Evolutionary conservation across 2,329 filamentous ascomycete genomes (phyloP), one percentile per base, ranked within the genome.

Genomic region (Colletotrichum limetticola): DNA sequence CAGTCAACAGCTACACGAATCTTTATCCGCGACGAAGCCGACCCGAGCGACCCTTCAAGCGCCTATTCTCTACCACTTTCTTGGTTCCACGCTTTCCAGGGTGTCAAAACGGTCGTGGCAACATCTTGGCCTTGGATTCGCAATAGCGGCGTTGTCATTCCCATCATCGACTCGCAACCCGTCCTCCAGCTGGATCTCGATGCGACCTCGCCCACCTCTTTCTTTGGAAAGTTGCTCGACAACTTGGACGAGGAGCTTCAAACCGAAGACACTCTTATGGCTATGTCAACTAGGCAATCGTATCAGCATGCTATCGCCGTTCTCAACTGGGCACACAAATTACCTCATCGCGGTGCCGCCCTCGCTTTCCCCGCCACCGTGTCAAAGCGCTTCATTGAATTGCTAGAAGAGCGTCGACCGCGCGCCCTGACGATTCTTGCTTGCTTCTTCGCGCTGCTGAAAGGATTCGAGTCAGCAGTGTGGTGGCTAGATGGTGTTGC

Each of bases 401-500:
- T 90, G 35, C 85, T 94, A 14, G 87, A 89, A 74, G 84, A 86
- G 66, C 87, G 88, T 70, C 86, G 89, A 14, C 91, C 91, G 1
- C 88, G 91, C 14, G 90, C 91, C 1, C 84, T 93, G 32, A 87
- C 88, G 37, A 90, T 92, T 46, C 85, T 93, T 1, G 91, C 91
- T 7, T 91, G 89, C 79, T 93, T 92, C 79, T 92, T 92, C 76
- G 91, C 90, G 32, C 82, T 92, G 49, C 83, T 93, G 59, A 91
- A 91, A 77, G 86, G 87, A 42, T 84, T 92, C 74, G 88, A 92
- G 73, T 80, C 85, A 19, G 55, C 70, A 19, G 83, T 91, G 19
- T 94, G 92, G 92, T 94, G 92, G 92, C 83, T 94, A 32, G 86
- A 90, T 24, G 91, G 92, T 52, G 91, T 93, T 77, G 88, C 91